A percentile compares a stretch with the other conserved stretches of the same genome.
Conservation (phyloP, 177 flowering plant species). For the Tripterygium wilfordii region DNA sequence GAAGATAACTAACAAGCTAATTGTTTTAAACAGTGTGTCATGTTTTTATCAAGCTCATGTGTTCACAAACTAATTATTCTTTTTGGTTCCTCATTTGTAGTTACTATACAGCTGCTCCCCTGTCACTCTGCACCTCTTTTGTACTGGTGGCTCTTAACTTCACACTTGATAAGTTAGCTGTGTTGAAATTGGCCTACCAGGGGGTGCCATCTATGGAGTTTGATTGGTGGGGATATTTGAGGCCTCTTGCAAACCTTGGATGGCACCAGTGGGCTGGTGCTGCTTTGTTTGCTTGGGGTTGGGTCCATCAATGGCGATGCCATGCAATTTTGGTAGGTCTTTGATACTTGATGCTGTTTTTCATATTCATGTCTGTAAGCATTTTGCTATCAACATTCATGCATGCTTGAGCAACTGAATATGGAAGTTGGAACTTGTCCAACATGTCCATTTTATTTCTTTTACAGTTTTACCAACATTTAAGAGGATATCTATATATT, state of each 20-base stretch:
- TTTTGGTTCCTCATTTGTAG: conserved; percentile 33
- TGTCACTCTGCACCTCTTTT: conserved; percentile 60
- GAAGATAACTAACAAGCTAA: no score
- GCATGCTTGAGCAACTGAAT: no score
- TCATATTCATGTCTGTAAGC: no score
- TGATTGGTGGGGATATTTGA: conserved; percentile 42
- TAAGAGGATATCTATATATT: no score
- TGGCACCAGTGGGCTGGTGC: conserved; percentile 76
- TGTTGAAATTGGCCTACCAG: conserved; percentile 51
- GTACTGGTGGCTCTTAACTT: conserved; percentile 44
- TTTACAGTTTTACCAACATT: no score
- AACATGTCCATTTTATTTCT: no score
- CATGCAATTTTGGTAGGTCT: conserved; percentile 74
- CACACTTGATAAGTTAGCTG: conserved; percentile 23
- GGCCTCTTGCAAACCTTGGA: conserved; percentile 52
- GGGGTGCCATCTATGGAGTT: conserved; percentile 25
- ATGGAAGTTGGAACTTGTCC: no score
- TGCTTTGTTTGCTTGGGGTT: conserved; percentile 73
- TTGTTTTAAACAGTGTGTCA: no score
- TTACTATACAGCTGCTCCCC: conserved; percentile 83
- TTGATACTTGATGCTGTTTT: not conserved
- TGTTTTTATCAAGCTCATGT: no score
- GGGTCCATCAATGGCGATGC: conserved; percentile 81
- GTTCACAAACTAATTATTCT: not conserved
- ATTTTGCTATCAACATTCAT: no score